phyloP scores from a whole-genome alignment of 2,329 filamentous ascomycete species.

The Penicillium nordicum region DNA sequence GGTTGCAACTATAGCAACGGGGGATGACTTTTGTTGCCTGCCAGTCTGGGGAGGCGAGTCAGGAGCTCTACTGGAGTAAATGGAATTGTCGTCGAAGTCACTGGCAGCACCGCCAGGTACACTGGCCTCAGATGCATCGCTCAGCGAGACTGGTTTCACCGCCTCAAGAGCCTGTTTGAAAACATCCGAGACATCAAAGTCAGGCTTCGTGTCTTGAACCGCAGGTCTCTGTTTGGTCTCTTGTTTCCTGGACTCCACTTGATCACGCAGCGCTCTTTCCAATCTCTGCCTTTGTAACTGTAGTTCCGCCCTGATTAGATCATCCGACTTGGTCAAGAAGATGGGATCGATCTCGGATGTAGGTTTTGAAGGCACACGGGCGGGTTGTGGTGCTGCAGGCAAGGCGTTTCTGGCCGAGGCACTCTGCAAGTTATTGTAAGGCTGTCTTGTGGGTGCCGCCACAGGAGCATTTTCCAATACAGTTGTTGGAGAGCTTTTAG shows the following conservation, averaged over 20 bases:
- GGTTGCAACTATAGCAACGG: constrained; percentile 28
- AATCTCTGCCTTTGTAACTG: constrained; percentile 75
- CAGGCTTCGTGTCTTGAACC: constrained; percentile 54
- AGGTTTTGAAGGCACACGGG: constrained; percentile 45
- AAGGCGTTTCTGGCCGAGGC: constrained; percentile 18
- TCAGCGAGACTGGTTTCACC: constrained; percentile 64
- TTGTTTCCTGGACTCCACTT: constrained; percentile 63
- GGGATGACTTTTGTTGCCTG: constrained; percentile 31
- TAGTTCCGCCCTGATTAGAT: constrained; percentile 76
- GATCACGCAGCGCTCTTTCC: constrained; percentile 72
- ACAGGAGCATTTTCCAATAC: constrained; percentile 12
- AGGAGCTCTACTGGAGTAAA: constrained; percentile 88
- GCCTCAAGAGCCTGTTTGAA: constrained; percentile 67
- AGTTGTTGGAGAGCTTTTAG: constrained; percentile 15
- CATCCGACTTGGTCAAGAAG: constrained; percentile 79
- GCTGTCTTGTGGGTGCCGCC: constrained; percentile 10
- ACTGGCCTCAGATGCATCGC: constrained; percentile 52
- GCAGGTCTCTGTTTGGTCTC: constrained; percentile 49
- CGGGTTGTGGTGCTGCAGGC: constrained; percentile 30
- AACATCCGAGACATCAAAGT: constrained; percentile 70
- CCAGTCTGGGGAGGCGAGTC: constrained; percentile 61
- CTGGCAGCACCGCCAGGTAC: constrained; percentile 59
- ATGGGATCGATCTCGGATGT: constrained; percentile 75
- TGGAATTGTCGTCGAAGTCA: constrained; percentile 89
- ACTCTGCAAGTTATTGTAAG: constrained; percentile 20